These are phyloP conservation scores for Boletus pseudo-olivaceus DNA, from an alignment of 768 basidiomycete genomes.

Conservation along the genomic window DNA sequence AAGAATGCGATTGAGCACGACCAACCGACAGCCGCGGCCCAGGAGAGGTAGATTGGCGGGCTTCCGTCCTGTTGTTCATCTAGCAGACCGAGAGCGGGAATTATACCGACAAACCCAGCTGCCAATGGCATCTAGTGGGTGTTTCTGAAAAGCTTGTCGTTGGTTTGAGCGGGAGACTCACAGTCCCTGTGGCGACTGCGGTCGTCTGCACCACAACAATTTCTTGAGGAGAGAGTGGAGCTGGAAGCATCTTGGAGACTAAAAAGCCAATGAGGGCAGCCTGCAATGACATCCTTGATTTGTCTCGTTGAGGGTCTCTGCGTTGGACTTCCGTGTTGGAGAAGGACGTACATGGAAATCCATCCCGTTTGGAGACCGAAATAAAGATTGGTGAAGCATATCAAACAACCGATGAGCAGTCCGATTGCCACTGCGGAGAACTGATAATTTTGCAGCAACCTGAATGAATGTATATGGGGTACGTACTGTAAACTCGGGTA, in stretches of 20 bases:
- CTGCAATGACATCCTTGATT: constrained; percentile 86
- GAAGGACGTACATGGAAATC: constrained; percentile 69
- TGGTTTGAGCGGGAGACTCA: constrained; percentile 14
- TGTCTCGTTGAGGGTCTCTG: neutral
- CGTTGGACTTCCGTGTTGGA: neutral
- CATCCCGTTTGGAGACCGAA: constrained; percentile 87
- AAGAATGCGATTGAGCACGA: constrained; percentile 92
- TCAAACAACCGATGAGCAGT: constrained; percentile 76
- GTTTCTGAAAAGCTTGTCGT: neutral
- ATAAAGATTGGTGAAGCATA: constrained; percentile 92
- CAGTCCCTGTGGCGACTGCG: constrained; percentile 87
- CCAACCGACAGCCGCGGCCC: constrained; percentile 76
- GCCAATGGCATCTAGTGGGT: constrained; percentile 68
- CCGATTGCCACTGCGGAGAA: constrained; percentile 68
- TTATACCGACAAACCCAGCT: constrained; percentile 87
- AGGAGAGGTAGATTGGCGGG: constrained; percentile 70
- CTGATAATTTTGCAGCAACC: constrained; percentile 14
- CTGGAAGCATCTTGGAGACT: constrained; percentile 68
- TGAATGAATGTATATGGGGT: neutral
- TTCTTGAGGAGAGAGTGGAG: constrained; percentile 82
- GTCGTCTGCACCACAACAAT: constrained; percentile 94
- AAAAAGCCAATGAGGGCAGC: constrained; percentile 92
- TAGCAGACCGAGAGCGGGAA: constrained; percentile 86
- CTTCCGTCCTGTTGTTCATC: constrained; percentile 71
- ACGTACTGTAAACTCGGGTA: constrained; percentile 32